phyloP scores from a whole-genome alignment of 1,284 basidiomycete species.

The Microbotryum scabiosae region DNA sequence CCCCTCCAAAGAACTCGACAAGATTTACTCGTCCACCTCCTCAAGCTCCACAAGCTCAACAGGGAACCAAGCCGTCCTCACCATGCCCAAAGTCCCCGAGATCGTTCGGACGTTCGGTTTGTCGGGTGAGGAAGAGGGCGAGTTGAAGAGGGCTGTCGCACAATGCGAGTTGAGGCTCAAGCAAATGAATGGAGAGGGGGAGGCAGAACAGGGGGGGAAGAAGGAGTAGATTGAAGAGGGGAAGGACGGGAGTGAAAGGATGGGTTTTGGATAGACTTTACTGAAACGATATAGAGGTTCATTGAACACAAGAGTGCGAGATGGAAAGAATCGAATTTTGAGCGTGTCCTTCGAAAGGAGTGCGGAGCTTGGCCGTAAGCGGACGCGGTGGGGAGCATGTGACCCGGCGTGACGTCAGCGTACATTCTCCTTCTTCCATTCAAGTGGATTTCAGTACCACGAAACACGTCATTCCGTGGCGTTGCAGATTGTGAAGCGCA shows the following conservation, averaged over 20 bases:
- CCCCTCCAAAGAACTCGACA: constrained; percentile 12
- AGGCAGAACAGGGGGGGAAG: not conserved
- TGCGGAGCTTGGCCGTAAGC: too few relatives aligned
- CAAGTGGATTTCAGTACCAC: too few relatives aligned
- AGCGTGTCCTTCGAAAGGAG: too few relatives aligned
- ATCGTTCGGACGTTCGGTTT: constrained; percentile 39
- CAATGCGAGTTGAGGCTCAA: constrained; percentile 40
- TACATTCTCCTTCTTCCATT: too few relatives aligned
- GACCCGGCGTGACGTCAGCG: too few relatives aligned
- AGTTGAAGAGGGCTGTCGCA: constrained; percentile 42
- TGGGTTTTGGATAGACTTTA: too few relatives aligned
- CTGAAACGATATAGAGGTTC: too few relatives aligned
- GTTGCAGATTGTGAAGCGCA: too few relatives aligned
- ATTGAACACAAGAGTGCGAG: too few relatives aligned
- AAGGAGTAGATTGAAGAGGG: not conserved
- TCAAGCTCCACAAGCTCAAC: not conserved
- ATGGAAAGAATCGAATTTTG: too few relatives aligned
- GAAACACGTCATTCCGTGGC: too few relatives aligned
- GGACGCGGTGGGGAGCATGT: too few relatives aligned
- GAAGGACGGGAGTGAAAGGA: not conserved
- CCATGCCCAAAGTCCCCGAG: constrained; percentile 34
- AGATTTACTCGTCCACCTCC: constrained; percentile 1
- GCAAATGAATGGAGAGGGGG: constrained; percentile 13
- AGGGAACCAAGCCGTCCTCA: constrained; percentile 17
- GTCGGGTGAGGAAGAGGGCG: constrained; percentile 39